Conservation (phyloP, 352 stramenopile genomes). For the Elongisporangium anandrum region DNA sequence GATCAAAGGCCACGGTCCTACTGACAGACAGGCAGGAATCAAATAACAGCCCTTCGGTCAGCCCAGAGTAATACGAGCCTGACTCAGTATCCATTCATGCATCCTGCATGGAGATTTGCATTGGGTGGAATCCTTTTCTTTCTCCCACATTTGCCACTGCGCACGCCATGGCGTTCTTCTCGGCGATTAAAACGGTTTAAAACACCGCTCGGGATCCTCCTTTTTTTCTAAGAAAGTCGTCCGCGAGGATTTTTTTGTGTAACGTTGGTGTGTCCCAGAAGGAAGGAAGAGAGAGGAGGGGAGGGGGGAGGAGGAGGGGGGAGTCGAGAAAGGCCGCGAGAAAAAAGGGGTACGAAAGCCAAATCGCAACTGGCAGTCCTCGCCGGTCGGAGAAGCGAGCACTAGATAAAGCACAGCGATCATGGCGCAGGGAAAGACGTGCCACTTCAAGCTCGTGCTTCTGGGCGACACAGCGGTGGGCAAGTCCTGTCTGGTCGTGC, state of each 20-base stretch:
- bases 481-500: constrained; percentile 99
- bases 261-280: not conserved
- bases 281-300: constrained; percentile 1
- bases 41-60: not conserved
- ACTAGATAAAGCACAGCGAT: constrained; percentile 1
- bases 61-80: not conserved
- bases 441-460: constrained; percentile 99
- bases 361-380: constrained; percentile 3
- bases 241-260: not conserved
- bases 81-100: not conserved
- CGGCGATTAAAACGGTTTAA: not conserved
- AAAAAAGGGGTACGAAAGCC: constrained; percentile 2
- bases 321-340: constrained; percentile 1
- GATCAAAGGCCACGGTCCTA: not conserved
- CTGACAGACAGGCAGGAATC: not conserved
- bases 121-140: not conserved
- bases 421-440: constrained; percentile 85
- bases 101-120: not conserved
- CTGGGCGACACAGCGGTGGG: constrained; percentile 99
- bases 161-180: not conserved
- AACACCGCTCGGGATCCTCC: not conserved
- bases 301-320: constrained; percentile 2
- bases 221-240: not conserved
- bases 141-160: not conserved
- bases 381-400: not conserved